Evolutionary conservation across 768 basidiomycete species (phyloP).

Genomic region (Boletus bicolor): DNA sequence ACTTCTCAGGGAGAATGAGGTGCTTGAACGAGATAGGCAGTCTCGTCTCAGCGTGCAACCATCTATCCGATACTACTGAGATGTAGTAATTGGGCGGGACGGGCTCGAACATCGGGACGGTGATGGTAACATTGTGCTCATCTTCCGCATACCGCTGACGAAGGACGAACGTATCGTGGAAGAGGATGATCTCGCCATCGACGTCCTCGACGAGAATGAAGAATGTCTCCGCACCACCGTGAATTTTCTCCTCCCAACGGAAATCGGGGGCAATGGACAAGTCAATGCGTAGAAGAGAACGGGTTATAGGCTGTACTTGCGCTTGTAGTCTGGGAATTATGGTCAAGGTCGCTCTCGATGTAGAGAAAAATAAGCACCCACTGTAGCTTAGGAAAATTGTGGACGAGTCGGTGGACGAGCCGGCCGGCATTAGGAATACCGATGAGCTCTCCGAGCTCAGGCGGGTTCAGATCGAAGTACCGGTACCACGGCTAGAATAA

Average conservation of each 20-base stretch:
- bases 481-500: constrained; percentile 82
- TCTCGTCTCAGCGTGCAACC: constrained; percentile 93
- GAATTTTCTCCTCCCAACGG: constrained; percentile 95
- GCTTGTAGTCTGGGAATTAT: constrained; percentile 67
- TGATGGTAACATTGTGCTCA: constrained; percentile 92
- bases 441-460: constrained; percentile 93
- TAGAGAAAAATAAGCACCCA: constrained; percentile 33
- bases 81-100: constrained; percentile 99
- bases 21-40: constrained; percentile 97
- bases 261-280: constrained; percentile 96
- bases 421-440: constrained; percentile 92
- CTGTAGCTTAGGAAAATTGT: constrained; percentile 95
- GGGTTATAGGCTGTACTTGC: constrained; percentile 94
- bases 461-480: constrained; percentile 89
- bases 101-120: constrained; percentile 95
- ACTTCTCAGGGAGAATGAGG: constrained; percentile 94
- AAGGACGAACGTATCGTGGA: constrained; percentile 90
- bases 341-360: neutral
- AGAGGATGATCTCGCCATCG: constrained; percentile 94
- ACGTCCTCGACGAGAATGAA: constrained; percentile 95
- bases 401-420: constrained; percentile 88
- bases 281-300: constrained; percentile 88
- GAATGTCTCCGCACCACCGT: constrained; percentile 86
- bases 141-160: constrained; percentile 89
- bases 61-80: constrained; percentile 89